Evolutionary conservation across 345 rosid genomes (phyloP).

Genomic region (rapeseed (Brassica napus)): DNA sequence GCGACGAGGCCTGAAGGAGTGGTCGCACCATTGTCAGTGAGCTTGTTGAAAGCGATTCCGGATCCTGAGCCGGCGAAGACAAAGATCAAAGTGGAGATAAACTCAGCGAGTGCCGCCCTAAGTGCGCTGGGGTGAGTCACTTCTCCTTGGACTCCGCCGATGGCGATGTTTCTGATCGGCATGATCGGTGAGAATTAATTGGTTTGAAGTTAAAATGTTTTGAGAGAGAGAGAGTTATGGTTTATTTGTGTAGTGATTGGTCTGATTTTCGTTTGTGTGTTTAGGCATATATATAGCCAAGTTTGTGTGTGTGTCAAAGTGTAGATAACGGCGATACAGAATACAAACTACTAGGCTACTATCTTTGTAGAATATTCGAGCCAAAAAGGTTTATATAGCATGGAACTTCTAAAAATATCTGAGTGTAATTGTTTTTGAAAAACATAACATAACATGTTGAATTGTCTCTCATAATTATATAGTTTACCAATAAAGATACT

Average conservation of each 20-base stretch:
- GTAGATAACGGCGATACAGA: neutral
- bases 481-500: neutral
- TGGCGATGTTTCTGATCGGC: conserved; percentile 86
- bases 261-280: conserved; percentile 18
- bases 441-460: neutral
- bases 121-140: conserved; percentile 68
- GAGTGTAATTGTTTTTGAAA: neutral
- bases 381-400: neutral
- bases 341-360: neutral
- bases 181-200: conserved; percentile 38
- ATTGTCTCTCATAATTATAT: neutral
- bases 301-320: neutral
- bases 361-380: neutral
- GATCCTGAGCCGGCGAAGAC: conserved; percentile 94
- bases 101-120: conserved; percentile 87
- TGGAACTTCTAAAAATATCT: neutral
- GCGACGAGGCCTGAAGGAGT: conserved; percentile 80
- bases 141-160: conserved; percentile 67
- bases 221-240: conserved; percentile 5
- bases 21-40: conserved; percentile 62
- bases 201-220: conserved; percentile 8
- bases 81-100: conserved; percentile 76
- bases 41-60: conserved; percentile 84
- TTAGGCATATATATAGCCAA: conserved; percentile 22
- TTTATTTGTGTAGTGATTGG: conserved; percentile 23